These are phyloP conservation scores for Nothophaeocryptopus gaeumannii DNA, from an alignment of 2,329 filamentous ascomycete genomes.

Conservation along the genomic window DNA sequence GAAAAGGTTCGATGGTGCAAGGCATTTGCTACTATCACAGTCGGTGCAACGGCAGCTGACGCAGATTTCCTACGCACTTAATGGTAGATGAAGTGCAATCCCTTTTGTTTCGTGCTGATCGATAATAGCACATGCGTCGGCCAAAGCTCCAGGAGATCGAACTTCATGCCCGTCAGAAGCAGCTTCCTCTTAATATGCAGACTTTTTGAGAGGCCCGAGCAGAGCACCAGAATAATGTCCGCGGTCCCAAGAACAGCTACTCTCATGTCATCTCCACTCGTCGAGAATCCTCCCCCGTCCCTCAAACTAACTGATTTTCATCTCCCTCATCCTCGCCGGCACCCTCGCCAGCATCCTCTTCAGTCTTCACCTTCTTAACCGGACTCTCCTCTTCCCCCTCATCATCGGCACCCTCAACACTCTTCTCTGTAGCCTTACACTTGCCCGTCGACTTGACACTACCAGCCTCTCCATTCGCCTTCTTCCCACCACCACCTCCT, in stretches of 20 bases:
- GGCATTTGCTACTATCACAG: no score
- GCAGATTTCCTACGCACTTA: no score
- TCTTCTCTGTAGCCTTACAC: slow-evolving; percentile 21
- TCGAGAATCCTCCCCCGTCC: neutral
- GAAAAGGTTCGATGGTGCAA: no score
- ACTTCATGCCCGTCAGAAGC: no score
- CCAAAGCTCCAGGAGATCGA: no score
- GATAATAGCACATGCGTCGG: no score
- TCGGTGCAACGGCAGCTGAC: no score
- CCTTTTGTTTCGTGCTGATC: no score
- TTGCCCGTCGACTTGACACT: slow-evolving; percentile 18
- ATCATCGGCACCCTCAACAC: slow-evolving; percentile 9
- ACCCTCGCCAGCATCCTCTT: slow-evolving; percentile 14
- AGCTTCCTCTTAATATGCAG: no score
- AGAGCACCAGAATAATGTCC: slow-evolving; percentile 3
- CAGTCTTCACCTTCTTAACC: slow-evolving; percentile 9
- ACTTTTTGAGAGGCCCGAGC: neutral
- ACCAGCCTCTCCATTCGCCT: slow-evolving; percentile 12
- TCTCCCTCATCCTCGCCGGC: slow-evolving; percentile 2
- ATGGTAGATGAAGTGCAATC: no score
- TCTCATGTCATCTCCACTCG: neutral
- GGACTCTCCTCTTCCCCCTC: slow-evolving; percentile 14
- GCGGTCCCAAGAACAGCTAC: neutral
- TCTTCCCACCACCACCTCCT: slow-evolving; percentile 12
- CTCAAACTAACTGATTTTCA: neutral